Evolutionary conservation across 441 rosid species (phyloP).

Genomic region (Eugenia klotzschiana): DNA sequence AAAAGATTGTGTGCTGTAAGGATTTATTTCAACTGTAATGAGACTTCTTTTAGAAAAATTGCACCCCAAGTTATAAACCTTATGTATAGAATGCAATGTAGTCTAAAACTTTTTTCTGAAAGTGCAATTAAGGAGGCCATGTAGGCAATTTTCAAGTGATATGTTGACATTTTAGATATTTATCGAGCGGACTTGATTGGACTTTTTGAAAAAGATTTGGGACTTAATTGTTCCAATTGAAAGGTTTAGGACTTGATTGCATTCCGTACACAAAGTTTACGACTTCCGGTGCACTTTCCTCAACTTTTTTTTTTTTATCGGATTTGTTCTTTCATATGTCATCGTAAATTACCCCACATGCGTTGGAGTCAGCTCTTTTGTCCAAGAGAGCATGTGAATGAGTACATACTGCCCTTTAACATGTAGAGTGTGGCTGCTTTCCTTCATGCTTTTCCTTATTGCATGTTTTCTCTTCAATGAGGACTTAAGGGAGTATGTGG

Average conservation of each 20-base stretch:
- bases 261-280: not conserved
- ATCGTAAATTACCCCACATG: not conserved
- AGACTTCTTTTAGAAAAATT: not conserved
- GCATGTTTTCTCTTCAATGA: not conserved
- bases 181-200: not conserved
- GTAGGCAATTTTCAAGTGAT: not conserved
- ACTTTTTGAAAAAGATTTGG: not conserved
- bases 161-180: not conserved
- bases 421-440: not conserved
- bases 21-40: not conserved
- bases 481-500: not conserved
- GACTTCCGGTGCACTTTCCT: not conserved
- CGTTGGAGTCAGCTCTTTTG: not conserved
- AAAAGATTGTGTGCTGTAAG: not conserved
- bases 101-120: not conserved
- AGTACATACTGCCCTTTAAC: not conserved
- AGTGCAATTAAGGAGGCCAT: not conserved
- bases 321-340: not conserved
- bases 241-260: not conserved
- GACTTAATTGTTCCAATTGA: not conserved
- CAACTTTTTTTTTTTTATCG: not conserved
- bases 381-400: not conserved
- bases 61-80: not conserved
- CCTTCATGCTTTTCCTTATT: not conserved
- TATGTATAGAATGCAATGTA: not conserved